Conservation (phyloP, 73 alveolate genomes). For the Paramecium biaurelia region DNA sequence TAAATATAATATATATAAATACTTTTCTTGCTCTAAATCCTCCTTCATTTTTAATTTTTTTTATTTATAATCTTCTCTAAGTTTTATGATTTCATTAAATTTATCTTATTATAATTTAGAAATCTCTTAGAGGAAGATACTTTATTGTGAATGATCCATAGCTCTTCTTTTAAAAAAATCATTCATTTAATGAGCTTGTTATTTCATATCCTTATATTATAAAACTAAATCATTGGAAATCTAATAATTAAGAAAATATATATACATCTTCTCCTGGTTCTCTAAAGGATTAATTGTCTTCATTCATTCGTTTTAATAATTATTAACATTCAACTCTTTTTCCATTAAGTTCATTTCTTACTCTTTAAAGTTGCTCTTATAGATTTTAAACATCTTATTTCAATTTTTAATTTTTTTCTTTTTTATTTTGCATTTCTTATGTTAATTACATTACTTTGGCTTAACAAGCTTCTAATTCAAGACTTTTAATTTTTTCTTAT, state of each 20-base stretch:
- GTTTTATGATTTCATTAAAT: neutral
- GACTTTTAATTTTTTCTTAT: neutral
- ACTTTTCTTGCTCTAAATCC: slow-evolving; percentile 28
- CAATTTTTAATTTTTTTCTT: slow-evolving; percentile 3
- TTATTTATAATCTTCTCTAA: slow-evolving; percentile 38
- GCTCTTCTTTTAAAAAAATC: slow-evolving; percentile 47
- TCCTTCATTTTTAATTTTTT: slow-evolving; percentile 12
- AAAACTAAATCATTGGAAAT: neutral
- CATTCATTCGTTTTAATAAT: slow-evolving; percentile 27
- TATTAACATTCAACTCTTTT: slow-evolving; percentile 10
- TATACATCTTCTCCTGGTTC: neutral
- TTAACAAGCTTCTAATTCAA: neutral
- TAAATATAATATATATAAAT: neutral
- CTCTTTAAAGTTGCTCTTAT: neutral
- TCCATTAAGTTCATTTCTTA: slow-evolving; percentile 24
- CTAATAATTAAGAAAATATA: neutral
- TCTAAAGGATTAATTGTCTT: neutral
- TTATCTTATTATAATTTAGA: slow-evolving; percentile 5
- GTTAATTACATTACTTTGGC: neutral
- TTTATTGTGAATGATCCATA: slow-evolving; percentile 2
- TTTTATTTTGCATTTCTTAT: neutral
- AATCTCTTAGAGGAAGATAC: neutral
- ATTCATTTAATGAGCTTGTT: slow-evolving; percentile 24
- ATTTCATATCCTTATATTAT: slow-evolving; percentile 37
- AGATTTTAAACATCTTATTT: neutral